These are phyloP conservation scores for Piromyces sp. DNA, from an alignment of 192 early-diverging fungal species.

Conservation along the genomic window DNA sequence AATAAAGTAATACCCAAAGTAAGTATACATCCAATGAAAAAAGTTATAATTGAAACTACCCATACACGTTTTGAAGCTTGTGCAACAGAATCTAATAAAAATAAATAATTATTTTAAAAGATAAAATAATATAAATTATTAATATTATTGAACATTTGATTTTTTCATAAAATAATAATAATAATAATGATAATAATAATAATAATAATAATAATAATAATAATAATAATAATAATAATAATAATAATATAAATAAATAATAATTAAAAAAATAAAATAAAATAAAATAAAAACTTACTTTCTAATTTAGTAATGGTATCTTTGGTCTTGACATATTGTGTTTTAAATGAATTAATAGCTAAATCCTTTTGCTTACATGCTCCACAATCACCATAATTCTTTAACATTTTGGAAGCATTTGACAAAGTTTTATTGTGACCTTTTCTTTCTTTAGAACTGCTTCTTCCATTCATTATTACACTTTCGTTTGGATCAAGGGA, in stretches of 20 bases:
- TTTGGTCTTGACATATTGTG: not conserved
- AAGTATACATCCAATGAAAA: not conserved
- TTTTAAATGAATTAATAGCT: not conserved
- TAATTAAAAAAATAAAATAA: not conserved
- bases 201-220: too few species aligned
- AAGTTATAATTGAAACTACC: not conserved
- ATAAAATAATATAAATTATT: too few species aligned
- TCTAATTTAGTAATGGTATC: not conserved
- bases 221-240: too few species aligned
- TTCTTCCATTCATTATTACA: not conserved
- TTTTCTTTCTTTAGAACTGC: not conserved
- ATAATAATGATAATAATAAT: too few species aligned
- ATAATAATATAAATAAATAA: too few species aligned
- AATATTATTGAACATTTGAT: too few species aligned
- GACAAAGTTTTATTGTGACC: not conserved
- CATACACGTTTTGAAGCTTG: not conserved
- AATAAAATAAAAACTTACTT: not conserved
- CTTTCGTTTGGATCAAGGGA: not conserved
- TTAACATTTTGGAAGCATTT: not conserved
- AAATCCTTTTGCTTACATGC: not conserved
- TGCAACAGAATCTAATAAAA: not conserved
- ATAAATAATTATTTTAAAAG: not conserved
- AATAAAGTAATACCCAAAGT: not conserved
- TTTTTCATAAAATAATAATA: too few species aligned
- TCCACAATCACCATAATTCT: not conserved